Base-by-base conservation (phyloP, 1,284 basidiomycete species). In the Sporisorium reilianum region DNA sequence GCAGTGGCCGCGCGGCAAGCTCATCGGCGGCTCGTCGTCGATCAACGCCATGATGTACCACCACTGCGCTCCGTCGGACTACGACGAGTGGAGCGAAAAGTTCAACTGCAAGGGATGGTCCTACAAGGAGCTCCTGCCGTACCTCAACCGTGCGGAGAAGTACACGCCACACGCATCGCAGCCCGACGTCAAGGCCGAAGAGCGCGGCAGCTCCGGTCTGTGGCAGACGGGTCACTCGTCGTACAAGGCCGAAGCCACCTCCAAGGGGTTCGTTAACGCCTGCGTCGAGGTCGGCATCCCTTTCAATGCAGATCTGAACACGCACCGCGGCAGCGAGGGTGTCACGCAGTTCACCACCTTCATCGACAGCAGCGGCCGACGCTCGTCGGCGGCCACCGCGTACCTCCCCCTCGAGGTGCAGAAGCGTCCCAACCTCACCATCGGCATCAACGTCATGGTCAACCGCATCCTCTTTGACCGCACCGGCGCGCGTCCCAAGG, bases 1-100 rank as follows among this genome's bases (percentile, higher is more conserved):
- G 54, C 73, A 71, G 57, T 79, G 73, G 77, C 77, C 77, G 2
- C 57, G 78, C 22, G 74, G 76, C 26, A 73, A 74, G 59, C 49
- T 77, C 22, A 53, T 78, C n/a, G 73, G 87, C 4, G 87, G 87
- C 0, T 84, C 80, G 0, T 86, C 86, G 5, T 83, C 84, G 20
- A 87, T 88, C 60, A 89, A 88, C 63, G 82, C 81, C 23, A 75
- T 75, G 73, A 68, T 87, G 46, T 71, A 71, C 44, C 78, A 80
- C 42, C 77, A 77, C 58, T 65, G 64, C 28, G 59, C 69, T 3
- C 73, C 67, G 14, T 60, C 61, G 2, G 78, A 80, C 64, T 77
- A 75, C 53, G 70, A 80, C 49, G 76, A 78, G 48, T 80, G 76
- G 76, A 65, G 57, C 5, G 50, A 77, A 16, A 46, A 55, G 44